Percentiles rank a stretch among this genome's conserved stretches.
Conservation (phyloP, 179 eudicot species). For the Dionaea muscipula region DNA sequence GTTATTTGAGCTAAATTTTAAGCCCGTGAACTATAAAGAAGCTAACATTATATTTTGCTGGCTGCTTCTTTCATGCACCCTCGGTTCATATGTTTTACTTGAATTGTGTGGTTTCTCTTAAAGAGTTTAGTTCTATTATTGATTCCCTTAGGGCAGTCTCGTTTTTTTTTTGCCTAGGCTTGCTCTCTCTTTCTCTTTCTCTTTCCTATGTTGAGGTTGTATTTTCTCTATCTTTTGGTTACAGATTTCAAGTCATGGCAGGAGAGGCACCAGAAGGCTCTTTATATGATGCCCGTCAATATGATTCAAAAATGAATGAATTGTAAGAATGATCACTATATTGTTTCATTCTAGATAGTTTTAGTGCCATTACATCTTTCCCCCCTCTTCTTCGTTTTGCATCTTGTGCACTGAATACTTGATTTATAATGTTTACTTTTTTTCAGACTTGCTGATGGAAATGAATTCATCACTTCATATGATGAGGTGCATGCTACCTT, state of each 20-base stretch:
- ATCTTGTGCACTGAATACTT: neutral
- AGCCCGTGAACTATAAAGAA: no score
- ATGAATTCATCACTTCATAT: slow-evolving; percentile 30
- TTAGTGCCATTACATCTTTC: neutral
- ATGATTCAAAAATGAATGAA: slow-evolving; percentile 13
- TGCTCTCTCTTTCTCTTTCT: no score
- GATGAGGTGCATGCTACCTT: slow-evolving; percentile 34
- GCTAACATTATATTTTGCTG: no score
- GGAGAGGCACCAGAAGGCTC: slow-evolving; percentile 12
- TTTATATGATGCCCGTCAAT: slow-evolving; percentile 10
- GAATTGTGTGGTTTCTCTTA: no score
- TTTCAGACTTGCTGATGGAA: slow-evolving; percentile 23
- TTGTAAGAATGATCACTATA: slow-evolving; percentile 7
- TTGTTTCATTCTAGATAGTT: neutral
- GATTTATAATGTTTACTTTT: neutral
- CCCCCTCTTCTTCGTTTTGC: neutral
- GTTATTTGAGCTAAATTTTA: no score
- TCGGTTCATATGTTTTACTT: no score
- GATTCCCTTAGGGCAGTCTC: no score
- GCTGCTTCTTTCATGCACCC: no score
- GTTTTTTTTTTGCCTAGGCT: no score
- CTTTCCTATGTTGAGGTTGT: no score
- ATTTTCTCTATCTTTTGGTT: no score
- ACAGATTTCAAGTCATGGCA: slow-evolving; percentile 14
- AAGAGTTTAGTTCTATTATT: no score